Percentiles rank a stretch among this genome's conserved stretches.
These are phyloP conservation scores for Ogataea neopini DNA, from an alignment of 805 yeast species.

Conservation along the genomic window DNA sequence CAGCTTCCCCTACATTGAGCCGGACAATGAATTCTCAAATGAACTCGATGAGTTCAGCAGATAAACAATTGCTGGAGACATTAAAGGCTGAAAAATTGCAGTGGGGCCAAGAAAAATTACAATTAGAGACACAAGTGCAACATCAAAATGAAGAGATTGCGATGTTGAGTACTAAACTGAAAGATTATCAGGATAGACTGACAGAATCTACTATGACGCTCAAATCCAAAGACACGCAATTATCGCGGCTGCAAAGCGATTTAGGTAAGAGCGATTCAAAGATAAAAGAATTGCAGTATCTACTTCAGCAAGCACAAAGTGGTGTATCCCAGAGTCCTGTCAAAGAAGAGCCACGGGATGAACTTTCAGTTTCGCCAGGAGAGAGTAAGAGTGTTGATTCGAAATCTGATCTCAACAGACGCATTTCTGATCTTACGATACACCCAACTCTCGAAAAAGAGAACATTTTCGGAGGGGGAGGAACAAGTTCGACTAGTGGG, in stretches of 20 bases:
- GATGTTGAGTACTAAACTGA: slow-evolving; percentile 38
- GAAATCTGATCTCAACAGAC: slow-evolving; percentile 31
- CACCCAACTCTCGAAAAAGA: slow-evolving; percentile 27
- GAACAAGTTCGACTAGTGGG: slow-evolving; percentile 14
- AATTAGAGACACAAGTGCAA: slow-evolving; percentile 31
- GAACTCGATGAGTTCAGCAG: slow-evolving; percentile 24
- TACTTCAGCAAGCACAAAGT: slow-evolving; percentile 11
- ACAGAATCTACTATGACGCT: slow-evolving; percentile 50
- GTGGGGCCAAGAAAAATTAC: slow-evolving; percentile 42
- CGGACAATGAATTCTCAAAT: slow-evolving; percentile 22
- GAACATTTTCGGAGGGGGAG: slow-evolving; percentile 25
- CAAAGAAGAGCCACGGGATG: slow-evolving; percentile 15
- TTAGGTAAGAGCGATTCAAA: slow-evolving; percentile 56
- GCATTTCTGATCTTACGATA: slow-evolving; percentile 37
- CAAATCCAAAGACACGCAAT: slow-evolving; percentile 70
- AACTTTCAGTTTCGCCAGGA: slow-evolving; percentile 9
- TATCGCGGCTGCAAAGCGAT: slow-evolving; percentile 61
- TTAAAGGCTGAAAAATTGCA: slow-evolving; percentile 54
- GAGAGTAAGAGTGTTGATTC: slow-evolving; percentile 7
- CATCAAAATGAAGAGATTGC: slow-evolving; percentile 34
- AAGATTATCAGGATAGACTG: slow-evolving; percentile 49
- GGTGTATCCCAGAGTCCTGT: slow-evolving; percentile 9
- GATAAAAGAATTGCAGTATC: slow-evolving; percentile 29
- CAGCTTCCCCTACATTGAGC: slow-evolving; percentile 14
- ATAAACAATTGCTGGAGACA: slow-evolving; percentile 48